Evolutionary conservation across 208 protist species (phyloP).

Genomic region (Leishmania arabica): DNA sequence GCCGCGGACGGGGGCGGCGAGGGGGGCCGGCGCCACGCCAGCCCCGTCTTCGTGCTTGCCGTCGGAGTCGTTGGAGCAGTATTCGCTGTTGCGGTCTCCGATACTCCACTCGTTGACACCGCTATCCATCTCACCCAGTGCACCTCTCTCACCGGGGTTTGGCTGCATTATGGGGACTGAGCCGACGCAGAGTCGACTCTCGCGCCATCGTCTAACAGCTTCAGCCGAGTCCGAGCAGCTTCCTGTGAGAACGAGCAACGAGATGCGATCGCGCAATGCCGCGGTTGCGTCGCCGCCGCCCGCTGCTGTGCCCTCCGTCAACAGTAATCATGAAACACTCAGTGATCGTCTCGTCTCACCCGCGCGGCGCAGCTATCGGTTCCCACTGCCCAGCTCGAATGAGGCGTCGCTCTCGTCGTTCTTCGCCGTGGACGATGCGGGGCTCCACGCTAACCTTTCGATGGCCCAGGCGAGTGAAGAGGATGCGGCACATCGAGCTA

Average conservation of each 20-base stretch:
- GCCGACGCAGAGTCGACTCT: background rate
- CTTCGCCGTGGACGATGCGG: background rate
- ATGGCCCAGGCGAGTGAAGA: background rate
- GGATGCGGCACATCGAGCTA: background rate
- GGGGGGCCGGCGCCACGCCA: background rate
- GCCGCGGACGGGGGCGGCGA: background rate
- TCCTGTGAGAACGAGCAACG: background rate
- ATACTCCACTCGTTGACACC: background rate
- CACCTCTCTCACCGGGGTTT: background rate
- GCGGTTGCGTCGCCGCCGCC: background rate
- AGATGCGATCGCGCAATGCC: background rate
- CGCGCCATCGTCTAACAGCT: background rate
- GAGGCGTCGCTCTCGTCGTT: slow-evolving; percentile 2
- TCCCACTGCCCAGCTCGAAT: background rate
- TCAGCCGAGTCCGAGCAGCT: background rate
- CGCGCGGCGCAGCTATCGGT: background rate
- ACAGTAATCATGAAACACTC: background rate
- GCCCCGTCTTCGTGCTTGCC: slow-evolving; percentile 3
- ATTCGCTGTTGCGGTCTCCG: background rate
- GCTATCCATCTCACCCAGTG: background rate
- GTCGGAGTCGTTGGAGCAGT: slow-evolving; percentile 1
- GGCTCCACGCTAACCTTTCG: background rate
- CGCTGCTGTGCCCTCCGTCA: too few species aligned
- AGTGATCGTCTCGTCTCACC: background rate
- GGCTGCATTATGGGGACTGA: background rate